Evolutionary conservation across 371 early-diverging fungal species (phyloP).

Genomic region (Chytridium lagenaria): DNA sequence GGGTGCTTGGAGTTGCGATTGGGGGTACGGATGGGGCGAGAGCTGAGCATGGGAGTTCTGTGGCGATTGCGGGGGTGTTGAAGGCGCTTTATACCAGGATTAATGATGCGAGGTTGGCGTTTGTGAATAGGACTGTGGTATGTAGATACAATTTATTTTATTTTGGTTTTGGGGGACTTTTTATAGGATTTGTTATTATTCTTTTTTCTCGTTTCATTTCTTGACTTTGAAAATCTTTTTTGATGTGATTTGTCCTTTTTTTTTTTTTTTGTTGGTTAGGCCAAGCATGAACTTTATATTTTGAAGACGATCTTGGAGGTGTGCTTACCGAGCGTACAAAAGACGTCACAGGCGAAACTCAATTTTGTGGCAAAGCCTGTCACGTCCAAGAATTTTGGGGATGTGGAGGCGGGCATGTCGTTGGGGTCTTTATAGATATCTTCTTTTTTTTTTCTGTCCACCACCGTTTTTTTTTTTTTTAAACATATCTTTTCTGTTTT

Average conservation of each 20-base stretch:
- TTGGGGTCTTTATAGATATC: too few relatives aligned
- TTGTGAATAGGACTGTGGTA: not conserved
- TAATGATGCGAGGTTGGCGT: not conserved
- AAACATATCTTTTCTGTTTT: too few relatives aligned
- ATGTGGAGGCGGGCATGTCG: too few relatives aligned
- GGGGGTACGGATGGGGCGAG: not conserved
- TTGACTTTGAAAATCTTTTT: not conserved
- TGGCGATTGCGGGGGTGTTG: not conserved
- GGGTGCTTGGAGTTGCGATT: not conserved
- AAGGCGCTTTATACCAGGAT: not conserved
- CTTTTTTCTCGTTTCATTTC: not conserved
- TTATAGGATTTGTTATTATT: not conserved
- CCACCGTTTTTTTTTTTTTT: too few relatives aligned
- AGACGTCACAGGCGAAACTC: not conserved
- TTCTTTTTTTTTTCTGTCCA: too few relatives aligned
- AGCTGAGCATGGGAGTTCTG: not conserved
- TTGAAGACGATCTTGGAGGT: not conserved
- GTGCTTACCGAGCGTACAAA: conserved; percentile 11
- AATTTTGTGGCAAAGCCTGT: conserved; percentile 1
- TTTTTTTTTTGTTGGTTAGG: not conserved
- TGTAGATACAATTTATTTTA: not conserved
- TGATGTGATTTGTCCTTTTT: not conserved
- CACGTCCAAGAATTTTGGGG: too few relatives aligned
- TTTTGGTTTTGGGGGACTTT: not conserved
- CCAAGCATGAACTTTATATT: conserved; percentile 11